Base-by-base conservation (phyloP, 78 protist genomes). In the Dictyostelium citrinum region DNA sequence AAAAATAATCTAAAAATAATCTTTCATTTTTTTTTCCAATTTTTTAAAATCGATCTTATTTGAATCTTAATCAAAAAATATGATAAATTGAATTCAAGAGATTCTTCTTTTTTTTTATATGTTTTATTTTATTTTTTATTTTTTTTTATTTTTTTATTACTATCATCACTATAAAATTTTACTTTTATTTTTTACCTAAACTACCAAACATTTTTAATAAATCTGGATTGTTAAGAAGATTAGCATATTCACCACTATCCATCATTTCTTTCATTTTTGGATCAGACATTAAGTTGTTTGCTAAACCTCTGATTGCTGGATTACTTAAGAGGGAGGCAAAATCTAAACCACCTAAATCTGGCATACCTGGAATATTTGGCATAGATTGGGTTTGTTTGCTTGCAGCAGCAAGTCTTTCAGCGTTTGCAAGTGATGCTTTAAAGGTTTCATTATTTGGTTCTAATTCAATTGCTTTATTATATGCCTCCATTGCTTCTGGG, bases 361-460 rank as follows among this genome's bases (percentile, higher is more conserved):
- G 92, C 60, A 85, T 39, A 60, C 92, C 92, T 31, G 70, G 60
- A 29, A 68, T 68, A 29, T 41, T 41, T n/a, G 72, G 72, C 78
- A 43, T 70, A 6, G 60, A 1, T 33, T 31, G 11, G 24, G 14
- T 1, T 24, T 20, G 29, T 39, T 27, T 45, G n/a, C 39, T 84
- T 14, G 81, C 24, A 7, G 70, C 70, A 4, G 70, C 70, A 24
- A 60, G 29, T 60, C 29, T 60, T 41, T 85, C 83, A 27, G 92
- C 92, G 9, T 76, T 33, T 1, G 49, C 79, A 60, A 85, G 67
- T 24, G 92, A 85, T 60, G 84, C 27, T 43, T 85, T 85, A 60
- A 55, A 85, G 9, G 46, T 70, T 61, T 76, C 92, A 49, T 85
- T 85, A 43, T 85, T 85, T 85, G 92, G 92, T 77, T 85, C 92